Evolutionary conservation across 2,329 filamentous ascomycete genomes (phyloP).

Genomic region (Penicillium hordei): DNA sequence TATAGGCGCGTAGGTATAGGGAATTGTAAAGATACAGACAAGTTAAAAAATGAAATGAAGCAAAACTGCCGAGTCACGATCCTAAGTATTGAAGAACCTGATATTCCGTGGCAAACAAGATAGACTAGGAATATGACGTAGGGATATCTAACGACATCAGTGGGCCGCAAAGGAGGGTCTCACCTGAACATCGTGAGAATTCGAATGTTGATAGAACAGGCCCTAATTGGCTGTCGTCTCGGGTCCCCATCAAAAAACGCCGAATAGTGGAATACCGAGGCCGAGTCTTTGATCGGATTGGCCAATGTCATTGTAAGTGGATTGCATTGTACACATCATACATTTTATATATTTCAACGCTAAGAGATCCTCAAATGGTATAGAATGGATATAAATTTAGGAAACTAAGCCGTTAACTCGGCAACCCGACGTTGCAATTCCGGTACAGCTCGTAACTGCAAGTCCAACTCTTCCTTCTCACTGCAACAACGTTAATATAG

Average conservation of each 20-base stretch:
- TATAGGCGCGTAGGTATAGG: neutral
- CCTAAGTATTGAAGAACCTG: neutral
- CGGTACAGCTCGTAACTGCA: constrained; percentile 79
- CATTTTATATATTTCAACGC: constrained; percentile 6
- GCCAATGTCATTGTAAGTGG: constrained; percentile 7
- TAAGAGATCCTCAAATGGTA: neutral
- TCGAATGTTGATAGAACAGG: neutral
- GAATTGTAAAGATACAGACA: neutral
- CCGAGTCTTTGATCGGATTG: neutral
- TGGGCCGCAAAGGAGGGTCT: neutral
- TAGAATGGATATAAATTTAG: neutral
- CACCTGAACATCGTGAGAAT: constrained; percentile 5
- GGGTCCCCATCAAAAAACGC: neutral
- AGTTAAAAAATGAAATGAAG: neutral
- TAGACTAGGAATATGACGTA: constrained; percentile 8
- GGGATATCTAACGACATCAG: constrained; percentile 5
- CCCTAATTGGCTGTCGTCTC: constrained; percentile 1
- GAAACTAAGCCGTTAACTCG: constrained; percentile 61
- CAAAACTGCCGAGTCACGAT: neutral
- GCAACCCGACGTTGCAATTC: constrained; percentile 82
- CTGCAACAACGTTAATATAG: constrained; percentile 35
- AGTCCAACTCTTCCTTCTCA: constrained; percentile 90
- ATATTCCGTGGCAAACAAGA: constrained; percentile 5
- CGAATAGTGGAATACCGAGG: neutral
- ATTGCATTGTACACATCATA: constrained; percentile 11